Percentiles rank a stretch among this genome's conserved stretches.
Evolutionary conservation across 2,329 filamentous ascomycete species (phyloP).

Genomic region (Alternaria longipes): DNA sequence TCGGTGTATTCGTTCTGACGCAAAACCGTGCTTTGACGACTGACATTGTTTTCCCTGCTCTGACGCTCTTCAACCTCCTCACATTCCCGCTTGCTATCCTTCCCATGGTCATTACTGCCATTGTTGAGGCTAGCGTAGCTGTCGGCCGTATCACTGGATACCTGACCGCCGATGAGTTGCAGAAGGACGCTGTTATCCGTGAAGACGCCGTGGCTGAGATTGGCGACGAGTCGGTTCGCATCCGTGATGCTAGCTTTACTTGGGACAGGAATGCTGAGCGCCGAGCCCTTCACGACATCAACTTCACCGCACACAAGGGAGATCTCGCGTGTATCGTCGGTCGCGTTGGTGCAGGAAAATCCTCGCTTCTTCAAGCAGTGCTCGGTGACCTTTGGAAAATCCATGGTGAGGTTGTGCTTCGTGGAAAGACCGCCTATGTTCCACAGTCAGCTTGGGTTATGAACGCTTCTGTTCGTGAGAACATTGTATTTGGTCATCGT

Average conservation of each 20-base stretch:
- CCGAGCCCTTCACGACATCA: constrained; percentile 79
- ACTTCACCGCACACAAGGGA: constrained; percentile 89
- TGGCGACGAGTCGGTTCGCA: constrained; percentile 85
- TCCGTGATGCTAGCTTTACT: constrained; percentile 87
- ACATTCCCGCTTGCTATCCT: constrained; percentile 94
- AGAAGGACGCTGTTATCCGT: constrained; percentile 78
- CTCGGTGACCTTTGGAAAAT: constrained; percentile 93
- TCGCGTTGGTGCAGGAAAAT: constrained; percentile 93
- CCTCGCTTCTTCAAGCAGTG: constrained; percentile 86
- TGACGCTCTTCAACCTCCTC: constrained; percentile 93
- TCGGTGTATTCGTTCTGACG: constrained; percentile 91
- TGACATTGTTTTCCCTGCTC: constrained; percentile 92
- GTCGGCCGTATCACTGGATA: constrained; percentile 85
- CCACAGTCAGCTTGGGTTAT: constrained; percentile 95
- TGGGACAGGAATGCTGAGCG: constrained; percentile 84
- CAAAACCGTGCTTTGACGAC: constrained; percentile 83
- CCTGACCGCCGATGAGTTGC: constrained; percentile 87
- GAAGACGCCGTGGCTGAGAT: constrained; percentile 75
- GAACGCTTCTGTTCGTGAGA: constrained; percentile 96
- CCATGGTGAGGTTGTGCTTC: constrained; percentile 81
- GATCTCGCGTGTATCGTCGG: constrained; percentile 94
- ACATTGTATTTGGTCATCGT: constrained; percentile 94
- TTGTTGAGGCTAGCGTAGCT: constrained; percentile 95
- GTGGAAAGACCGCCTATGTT: constrained; percentile 87
- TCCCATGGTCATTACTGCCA: constrained; percentile 96